Conservation (phyloP, 129 eudicot species). For the Tagetes erecta region DNA sequence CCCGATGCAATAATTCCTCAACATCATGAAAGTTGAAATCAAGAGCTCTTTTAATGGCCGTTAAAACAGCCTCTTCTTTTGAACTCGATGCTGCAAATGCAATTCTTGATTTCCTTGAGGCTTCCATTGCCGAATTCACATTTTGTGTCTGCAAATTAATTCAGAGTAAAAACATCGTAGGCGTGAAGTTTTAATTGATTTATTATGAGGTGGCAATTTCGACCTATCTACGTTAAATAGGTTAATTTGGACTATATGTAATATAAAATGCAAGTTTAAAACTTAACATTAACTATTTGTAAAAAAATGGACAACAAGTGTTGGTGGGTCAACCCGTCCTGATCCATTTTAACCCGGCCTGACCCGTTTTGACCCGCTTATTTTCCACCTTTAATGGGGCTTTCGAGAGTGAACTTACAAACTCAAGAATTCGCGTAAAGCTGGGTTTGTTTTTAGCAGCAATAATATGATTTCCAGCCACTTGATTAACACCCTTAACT, state of each 20-base stretch:
- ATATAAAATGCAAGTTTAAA: not conserved
- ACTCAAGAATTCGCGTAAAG: slow-evolving; percentile 57
- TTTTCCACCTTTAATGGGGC: not conserved
- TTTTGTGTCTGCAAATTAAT: slow-evolving; percentile 63
- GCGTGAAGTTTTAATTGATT: not conserved
- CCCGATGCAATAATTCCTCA: slow-evolving; percentile 68
- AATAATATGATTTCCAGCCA: slow-evolving; percentile 71
- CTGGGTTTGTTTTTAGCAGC: slow-evolving; percentile 63
- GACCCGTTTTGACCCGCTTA: not conserved
- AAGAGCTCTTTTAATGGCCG: slow-evolving; percentile 76
- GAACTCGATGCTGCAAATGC: slow-evolving; percentile 67
- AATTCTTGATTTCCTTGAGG: slow-evolving; percentile 70
- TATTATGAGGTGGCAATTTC: not conserved
- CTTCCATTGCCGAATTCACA: slow-evolving; percentile 87
- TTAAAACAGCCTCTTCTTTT: slow-evolving; percentile 52
- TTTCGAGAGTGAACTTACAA: slow-evolving; percentile 48
- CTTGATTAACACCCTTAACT: slow-evolving; percentile 62
- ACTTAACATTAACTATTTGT: too few relatives aligned
- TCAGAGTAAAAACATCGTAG: slow-evolving; percentile 5
- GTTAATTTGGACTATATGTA: not conserved
- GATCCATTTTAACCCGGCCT: not conserved
- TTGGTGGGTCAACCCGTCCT: too few relatives aligned
- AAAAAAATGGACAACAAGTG: too few relatives aligned
- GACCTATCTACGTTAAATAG: not conserved
- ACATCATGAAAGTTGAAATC: slow-evolving; percentile 91